Base-by-base conservation (phyloP, 352 stramenopile genomes). In the Lagenidium giganteum region DNA sequence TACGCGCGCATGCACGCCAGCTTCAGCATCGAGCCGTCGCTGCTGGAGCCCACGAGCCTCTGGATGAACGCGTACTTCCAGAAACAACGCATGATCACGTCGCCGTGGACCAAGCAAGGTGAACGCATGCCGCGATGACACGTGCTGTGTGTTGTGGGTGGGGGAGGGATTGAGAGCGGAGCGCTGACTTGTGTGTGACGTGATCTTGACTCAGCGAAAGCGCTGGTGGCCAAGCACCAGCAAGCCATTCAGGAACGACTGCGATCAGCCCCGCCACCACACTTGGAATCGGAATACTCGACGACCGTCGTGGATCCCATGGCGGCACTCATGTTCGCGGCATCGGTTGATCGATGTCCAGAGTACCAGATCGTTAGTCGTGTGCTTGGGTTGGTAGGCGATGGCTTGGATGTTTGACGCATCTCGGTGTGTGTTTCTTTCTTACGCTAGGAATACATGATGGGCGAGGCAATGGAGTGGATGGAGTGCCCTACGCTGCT, bases 11-110 rank as follows among this genome's bases (percentile, higher is more conserved):
- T 72, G 34, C 62, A 87, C 42, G 57, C 70, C 31, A 68, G 56
- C 6, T 84, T 83, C 43, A 61, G 67, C 43, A 61, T 85, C 49
- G 65, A 77, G 35, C 55, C 57, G 14, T 40, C 65, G 33, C 56
- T 87, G 27, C 55, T 91, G 16, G 67, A 81, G 47, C 78, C 65
- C 50, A 78, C 81, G 40, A 86, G 68, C 22, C 57, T 88, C 45
- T 91, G 78, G 78, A 81, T 91, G 64, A 91, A 91, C 45, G 60
- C 72, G 20, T 75, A 70, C 56, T 91, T 91, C 56, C 78, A 91
- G 61, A 87, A 87, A 53, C 69, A 67, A 24, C 75, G 78, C 43
- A 79, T 87, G 62, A 65, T 70, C 50, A 87, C 75, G 5, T 64
- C 70, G 16, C 68, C 78, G 8, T 50, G 64, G 22, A 83, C 72